Evolutionary conservation across 306 rosid genomes (phyloP).

Genomic region (Clitoria ternatea): DNA sequence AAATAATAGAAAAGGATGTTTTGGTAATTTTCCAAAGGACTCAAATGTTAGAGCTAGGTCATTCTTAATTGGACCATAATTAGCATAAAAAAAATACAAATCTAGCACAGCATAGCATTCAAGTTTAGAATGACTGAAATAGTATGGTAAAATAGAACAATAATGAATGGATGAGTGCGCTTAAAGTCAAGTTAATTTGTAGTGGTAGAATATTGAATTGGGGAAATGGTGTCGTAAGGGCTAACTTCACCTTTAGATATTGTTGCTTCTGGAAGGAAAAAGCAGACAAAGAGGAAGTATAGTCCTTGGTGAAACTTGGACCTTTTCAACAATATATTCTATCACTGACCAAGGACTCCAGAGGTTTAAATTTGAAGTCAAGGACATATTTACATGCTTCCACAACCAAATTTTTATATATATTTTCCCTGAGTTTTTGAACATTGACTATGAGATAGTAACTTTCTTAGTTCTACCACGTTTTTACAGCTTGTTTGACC

Average conservation of each 20-base stretch:
- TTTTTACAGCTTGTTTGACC: not conserved
- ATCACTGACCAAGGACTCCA: not conserved
- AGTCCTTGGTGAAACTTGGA: constrained; percentile 15
- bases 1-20: no score
- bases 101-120: no score
- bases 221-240: not conserved
- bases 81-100: no score
- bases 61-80: no score
- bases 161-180: not conserved
- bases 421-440: not conserved
- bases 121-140: not conserved
- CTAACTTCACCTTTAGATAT: not conserved
- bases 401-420: not conserved
- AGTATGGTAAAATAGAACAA: not conserved
- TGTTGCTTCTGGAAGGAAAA: constrained; percentile 18
- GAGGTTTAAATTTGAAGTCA: not conserved
- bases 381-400: not conserved
- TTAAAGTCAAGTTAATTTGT: not conserved
- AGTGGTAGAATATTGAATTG: not conserved
- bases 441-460: not conserved
- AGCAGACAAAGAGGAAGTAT: not conserved
- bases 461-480: not conserved
- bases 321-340: not conserved
- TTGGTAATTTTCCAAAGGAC: no score
- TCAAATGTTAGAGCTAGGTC: no score